These are phyloP conservation scores for Aquilaria malaccensis DNA, from an alignment of 345 rosid genomes.

Conservation along the genomic window DNA sequence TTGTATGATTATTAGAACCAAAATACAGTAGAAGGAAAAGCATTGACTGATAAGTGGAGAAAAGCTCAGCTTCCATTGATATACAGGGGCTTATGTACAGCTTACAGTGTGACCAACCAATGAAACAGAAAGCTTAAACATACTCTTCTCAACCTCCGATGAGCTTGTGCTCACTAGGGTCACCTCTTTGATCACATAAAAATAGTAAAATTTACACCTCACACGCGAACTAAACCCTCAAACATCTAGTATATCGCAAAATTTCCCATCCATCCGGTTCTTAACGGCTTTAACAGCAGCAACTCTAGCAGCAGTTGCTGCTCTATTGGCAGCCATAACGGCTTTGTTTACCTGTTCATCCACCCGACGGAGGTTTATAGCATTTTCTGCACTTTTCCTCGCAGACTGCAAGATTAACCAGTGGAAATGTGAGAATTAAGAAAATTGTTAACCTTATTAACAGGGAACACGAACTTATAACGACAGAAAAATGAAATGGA, in stretches of 20 bases:
- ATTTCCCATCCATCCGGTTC: slow-evolving; percentile 51
- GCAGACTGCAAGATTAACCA: slow-evolving; percentile 46
- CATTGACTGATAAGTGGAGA: background rate
- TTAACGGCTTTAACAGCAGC: slow-evolving; percentile 65
- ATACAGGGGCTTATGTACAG: slow-evolving; percentile 36
- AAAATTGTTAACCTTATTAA: background rate
- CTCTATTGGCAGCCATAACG: slow-evolving; percentile 66
- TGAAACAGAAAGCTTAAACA: slow-evolving; percentile 13
- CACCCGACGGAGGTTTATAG: slow-evolving; percentile 46
- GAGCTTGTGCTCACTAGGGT: slow-evolving; percentile 35
- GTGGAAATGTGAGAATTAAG: background rate
- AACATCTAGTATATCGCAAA: slow-evolving; percentile 36
- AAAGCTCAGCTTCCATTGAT: slow-evolving; percentile 25
- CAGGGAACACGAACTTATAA: background rate
- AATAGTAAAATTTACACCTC: slow-evolving; percentile 21
- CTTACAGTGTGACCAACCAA: slow-evolving; percentile 21
- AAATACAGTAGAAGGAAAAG: background rate
- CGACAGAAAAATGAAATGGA: slow-evolving; percentile 4
- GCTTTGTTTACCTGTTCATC: slow-evolving; percentile 78
- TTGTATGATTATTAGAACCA: too few relatives aligned
- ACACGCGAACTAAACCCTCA: slow-evolving; percentile 15
- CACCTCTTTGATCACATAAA: slow-evolving; percentile 20
- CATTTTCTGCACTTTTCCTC: slow-evolving; percentile 64
- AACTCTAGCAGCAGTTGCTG: slow-evolving; percentile 94
- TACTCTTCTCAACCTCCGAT: slow-evolving; percentile 35